These are phyloP conservation scores for Choricystis sp. DNA, from an alignment of 139 green algal species.

Conservation along the genomic window DNA sequence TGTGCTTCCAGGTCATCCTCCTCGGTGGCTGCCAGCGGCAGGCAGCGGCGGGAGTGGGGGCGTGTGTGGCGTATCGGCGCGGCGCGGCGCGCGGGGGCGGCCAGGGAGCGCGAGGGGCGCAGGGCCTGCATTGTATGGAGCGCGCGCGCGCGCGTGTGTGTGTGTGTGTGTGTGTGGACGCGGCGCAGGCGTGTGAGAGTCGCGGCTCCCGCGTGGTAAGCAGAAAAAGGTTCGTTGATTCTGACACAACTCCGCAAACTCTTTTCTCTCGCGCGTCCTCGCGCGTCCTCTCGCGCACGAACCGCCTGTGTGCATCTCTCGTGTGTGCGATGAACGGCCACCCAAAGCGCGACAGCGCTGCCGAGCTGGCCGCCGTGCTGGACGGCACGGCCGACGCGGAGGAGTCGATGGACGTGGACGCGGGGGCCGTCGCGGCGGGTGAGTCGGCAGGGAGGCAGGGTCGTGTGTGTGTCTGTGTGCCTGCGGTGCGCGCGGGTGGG, in stretches of 20 bases:
- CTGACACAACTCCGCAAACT: too few relatives aligned
- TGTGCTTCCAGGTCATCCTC: constrained; percentile 55
- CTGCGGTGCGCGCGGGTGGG: not conserved
- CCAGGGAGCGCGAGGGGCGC: not conserved
- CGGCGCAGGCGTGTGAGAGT: too few relatives aligned
- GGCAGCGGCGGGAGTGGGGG: not conserved
- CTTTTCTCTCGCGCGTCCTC: too few relatives aligned
- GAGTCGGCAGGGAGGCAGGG: not conserved
- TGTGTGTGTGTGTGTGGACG: too few relatives aligned
- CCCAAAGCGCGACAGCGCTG: too few relatives aligned
- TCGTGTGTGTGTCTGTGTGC: not conserved
- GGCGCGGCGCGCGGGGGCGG: not conserved
- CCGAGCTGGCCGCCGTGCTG: not conserved
- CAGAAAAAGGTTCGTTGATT: too few relatives aligned
- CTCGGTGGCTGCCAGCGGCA: not conserved
- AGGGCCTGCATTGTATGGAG: not conserved
- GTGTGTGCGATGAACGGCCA: too few relatives aligned
- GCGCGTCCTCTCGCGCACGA: too few relatives aligned
- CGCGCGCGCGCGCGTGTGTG: too few relatives aligned
- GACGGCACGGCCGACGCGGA: not conserved
- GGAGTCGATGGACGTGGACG: not conserved
- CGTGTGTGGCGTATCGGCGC: too few relatives aligned
- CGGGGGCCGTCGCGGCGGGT: not conserved
- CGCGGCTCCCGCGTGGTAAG: too few relatives aligned
- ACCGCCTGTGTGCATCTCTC: too few relatives aligned